Base-by-base conservation (phyloP, 225 moss, liverwort and hornwort genomes). In the Thuidium tamariscinum region DNA sequence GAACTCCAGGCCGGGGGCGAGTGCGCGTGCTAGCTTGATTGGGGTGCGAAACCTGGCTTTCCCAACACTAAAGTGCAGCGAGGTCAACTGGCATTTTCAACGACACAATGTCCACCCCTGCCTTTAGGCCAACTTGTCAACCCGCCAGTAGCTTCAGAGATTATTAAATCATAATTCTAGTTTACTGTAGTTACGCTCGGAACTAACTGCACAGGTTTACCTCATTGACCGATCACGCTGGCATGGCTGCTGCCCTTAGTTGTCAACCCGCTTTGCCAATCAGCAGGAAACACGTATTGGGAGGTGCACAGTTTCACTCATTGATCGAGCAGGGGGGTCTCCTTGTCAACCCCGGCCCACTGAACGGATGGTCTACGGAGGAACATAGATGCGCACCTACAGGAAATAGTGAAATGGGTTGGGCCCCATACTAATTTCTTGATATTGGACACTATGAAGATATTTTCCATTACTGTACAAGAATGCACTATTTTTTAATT, bases 81-180 rank as follows among this genome's bases (percentile, higher is more conserved):
- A 41, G 71, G 88, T 85, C 90, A 90, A 83, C 79, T 16, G 44
- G 1, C 63, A 29, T 41, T 85, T 79, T 83, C 82, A 66, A 81
- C 88, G 56, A 57, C 56, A 46, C 32, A 63, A 44, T 34, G 81
- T 37, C 74, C 84, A 76, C 80, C 59, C 81, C 25, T 7, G 10
- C 78, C 48, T 88, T 90, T 82, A 46, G 39, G 70, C 70, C 5
- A 36, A 14, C 61, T 70, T 77, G 90, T 85, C 90, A 85, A 90
- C 80, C n/a, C 9, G 23, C 22, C 51, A 12, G 9, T 60, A 10
- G 54, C 29, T 22, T 39, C 32, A 6, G 44, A 11, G 49, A 44
- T 27, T 65, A 15, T 79, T 60, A 44, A 54, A 25, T n/a, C n/a
- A 11, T 30, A 56, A 21, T 56, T 12, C 48, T 56, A 56, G n/a